Evolutionary conservation across 257 asterid species (phyloP).

Genomic region (Plantago ovata): DNA sequence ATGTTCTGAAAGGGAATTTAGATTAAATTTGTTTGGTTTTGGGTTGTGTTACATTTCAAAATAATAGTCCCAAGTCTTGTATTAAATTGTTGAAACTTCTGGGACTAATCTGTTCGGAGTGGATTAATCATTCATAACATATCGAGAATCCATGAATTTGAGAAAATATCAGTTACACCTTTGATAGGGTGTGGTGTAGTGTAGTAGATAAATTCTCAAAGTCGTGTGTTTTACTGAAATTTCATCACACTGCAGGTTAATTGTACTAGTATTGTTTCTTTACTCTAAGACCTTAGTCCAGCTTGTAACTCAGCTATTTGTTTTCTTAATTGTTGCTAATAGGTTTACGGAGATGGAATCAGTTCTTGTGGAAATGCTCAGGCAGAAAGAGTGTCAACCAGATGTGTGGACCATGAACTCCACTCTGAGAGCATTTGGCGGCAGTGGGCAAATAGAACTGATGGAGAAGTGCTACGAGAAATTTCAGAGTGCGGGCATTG

Average conservation of each 20-base stretch:
- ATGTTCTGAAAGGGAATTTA: too few relatives aligned
- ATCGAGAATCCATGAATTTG: too few relatives aligned
- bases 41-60: too few relatives aligned
- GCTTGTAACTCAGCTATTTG: not conserved
- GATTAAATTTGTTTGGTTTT: too few relatives aligned
- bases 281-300: not conserved
- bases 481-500: slow-evolving; percentile 78
- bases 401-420: slow-evolving; percentile 98
- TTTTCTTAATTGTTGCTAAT: slow-evolving; percentile 20
- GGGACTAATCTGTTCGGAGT: too few relatives aligned
- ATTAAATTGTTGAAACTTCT: too few relatives aligned
- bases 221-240: too few relatives aligned
- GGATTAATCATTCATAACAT: too few relatives aligned
- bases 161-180: too few relatives aligned
- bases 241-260: not conserved
- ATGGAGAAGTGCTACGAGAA: slow-evolving; percentile 93
- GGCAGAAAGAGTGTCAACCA: slow-evolving; percentile 63
- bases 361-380: slow-evolving; percentile 64
- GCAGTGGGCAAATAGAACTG: slow-evolving; percentile 85
- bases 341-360: slow-evolving; percentile 93
- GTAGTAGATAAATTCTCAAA: too few relatives aligned
- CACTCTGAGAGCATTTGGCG: slow-evolving; percentile 85
- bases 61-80: too few relatives aligned
- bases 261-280: not conserved
- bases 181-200: too few relatives aligned